Conservation (phyloP, 192 early-diverging fungal species). For the Dissophora ornata region DNA sequence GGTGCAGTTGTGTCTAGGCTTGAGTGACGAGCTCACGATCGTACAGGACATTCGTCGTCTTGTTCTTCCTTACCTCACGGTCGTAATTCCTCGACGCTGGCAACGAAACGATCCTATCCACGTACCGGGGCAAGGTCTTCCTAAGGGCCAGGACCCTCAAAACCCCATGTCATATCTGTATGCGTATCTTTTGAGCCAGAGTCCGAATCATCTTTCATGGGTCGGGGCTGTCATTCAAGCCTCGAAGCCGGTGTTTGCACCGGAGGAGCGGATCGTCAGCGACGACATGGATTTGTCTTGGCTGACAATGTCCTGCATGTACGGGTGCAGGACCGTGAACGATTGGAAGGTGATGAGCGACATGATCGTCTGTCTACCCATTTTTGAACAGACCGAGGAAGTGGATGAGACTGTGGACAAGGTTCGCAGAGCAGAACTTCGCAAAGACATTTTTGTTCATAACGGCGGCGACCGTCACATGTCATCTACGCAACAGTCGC, state of each 20-base stretch:
- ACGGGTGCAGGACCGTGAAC: conserved; percentile 56
- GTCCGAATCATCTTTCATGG: conserved; percentile 55
- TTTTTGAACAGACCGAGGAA: conserved; percentile 57
- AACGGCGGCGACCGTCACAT: background rate
- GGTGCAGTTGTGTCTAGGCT: conserved; percentile 41
- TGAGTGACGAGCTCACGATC: conserved; percentile 54
- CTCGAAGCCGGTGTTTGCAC: conserved; percentile 58
- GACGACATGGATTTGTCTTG: conserved; percentile 63
- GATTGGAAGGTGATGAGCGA: conserved; percentile 59
- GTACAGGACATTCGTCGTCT: conserved; percentile 61
- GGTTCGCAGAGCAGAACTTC: conserved; percentile 26
- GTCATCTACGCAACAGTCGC: background rate
- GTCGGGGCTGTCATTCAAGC: conserved; percentile 60
- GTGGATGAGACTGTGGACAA: conserved; percentile 43
- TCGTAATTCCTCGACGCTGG: conserved; percentile 46
- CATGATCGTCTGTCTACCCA: conserved; percentile 66
- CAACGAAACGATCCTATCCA: conserved; percentile 7
- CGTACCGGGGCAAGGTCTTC: conserved; percentile 26
- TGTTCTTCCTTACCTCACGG: conserved; percentile 60
- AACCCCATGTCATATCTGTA: conserved; percentile 57
- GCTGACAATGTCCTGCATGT: conserved; percentile 60
- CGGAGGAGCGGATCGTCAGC: conserved; percentile 64
- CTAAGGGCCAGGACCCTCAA: conserved; percentile 25
- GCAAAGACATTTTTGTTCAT: conserved; percentile 36
- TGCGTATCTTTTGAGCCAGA: conserved; percentile 56